A percentile compares a stretch with the other conserved stretches of the same genome.
Evolutionary conservation across 495 filamentous ascomycete genomes (phyloP).

Genomic region (Hamigera avellanea): DNA sequence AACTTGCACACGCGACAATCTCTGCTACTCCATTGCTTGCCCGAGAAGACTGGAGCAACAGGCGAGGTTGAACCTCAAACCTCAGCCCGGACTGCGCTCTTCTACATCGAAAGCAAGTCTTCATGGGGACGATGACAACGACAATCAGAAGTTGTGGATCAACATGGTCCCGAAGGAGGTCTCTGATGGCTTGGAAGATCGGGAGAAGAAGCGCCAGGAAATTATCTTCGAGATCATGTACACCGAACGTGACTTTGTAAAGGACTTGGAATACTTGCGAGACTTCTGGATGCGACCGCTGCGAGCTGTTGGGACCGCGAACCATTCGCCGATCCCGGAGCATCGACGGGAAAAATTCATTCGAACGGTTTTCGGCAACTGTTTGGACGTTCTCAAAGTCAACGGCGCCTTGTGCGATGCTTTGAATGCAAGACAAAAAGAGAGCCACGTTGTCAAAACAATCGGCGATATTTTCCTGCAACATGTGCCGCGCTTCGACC

Average conservation of each 20-base stretch:
- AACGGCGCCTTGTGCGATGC: constrained; percentile 79
- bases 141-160: constrained; percentile 99
- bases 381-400: constrained; percentile 85
- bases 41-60: constrained; percentile 92
- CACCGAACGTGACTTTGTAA: constrained; percentile 97
- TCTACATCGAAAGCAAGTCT: constrained; percentile 72
- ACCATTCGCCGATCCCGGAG: constrained; percentile 76
- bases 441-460: constrained; percentile 74
- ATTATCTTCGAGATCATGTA: constrained; percentile 98
- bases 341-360: constrained; percentile 83
- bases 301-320: constrained; percentile 50
- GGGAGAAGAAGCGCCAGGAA: constrained; percentile 95
- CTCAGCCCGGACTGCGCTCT: constrained; percentile 73
- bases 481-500: constrained; percentile 82
- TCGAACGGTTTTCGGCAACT: constrained; percentile 89
- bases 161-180: constrained; percentile 95
- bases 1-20: constrained; percentile 84
- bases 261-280: constrained; percentile 93
- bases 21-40: constrained; percentile 98
- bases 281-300: constrained; percentile 99
- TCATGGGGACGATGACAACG: constrained; percentile 73
- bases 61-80: constrained; percentile 81
- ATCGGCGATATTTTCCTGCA: constrained; percentile 93
- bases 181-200: constrained; percentile 75
- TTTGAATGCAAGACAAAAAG: constrained; percentile 81